Evolutionary conservation across 2,329 filamentous ascomycete species (phyloP).

Genomic region (Alternaria burnsii): DNA sequence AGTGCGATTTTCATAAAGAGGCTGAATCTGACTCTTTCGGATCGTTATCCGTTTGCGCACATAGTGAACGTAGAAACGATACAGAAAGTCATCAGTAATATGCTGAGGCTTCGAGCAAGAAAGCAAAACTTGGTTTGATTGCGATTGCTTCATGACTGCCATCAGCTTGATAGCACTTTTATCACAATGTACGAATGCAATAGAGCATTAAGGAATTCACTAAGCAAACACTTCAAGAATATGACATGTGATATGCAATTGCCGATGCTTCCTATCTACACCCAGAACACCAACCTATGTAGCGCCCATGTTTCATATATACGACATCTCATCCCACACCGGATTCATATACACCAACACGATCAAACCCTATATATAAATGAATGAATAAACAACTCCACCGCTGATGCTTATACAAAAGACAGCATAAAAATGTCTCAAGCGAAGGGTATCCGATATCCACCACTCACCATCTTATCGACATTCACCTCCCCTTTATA

Average conservation of each 20-base stretch:
- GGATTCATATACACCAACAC: neutral
- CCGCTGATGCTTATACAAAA: neutral
- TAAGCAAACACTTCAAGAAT: neutral
- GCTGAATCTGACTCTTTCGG: neutral
- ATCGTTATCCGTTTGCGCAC: too few relatives aligned
- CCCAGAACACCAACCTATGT: neutral
- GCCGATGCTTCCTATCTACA: neutral
- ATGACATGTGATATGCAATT: too few relatives aligned
- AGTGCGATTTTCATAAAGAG: neutral
- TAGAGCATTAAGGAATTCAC: too few relatives aligned
- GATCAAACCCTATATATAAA: neutral
- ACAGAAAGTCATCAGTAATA: too few relatives aligned
- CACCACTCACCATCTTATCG: neutral
- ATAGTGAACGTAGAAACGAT: too few relatives aligned
- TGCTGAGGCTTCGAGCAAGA: too few relatives aligned
- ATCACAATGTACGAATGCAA: too few relatives aligned
- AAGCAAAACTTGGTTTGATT: too few relatives aligned
- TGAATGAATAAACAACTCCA: neutral
- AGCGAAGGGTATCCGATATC: conserved; percentile 1
- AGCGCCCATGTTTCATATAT: neutral
- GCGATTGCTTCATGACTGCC: too few relatives aligned
- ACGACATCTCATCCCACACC: neutral
- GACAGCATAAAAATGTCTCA: neutral
- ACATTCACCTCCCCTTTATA: neutral
- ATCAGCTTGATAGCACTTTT: too few relatives aligned